Base-by-base conservation (phyloP, 768 basidiomycete species). In the Tylopilus subfusipes region DNA sequence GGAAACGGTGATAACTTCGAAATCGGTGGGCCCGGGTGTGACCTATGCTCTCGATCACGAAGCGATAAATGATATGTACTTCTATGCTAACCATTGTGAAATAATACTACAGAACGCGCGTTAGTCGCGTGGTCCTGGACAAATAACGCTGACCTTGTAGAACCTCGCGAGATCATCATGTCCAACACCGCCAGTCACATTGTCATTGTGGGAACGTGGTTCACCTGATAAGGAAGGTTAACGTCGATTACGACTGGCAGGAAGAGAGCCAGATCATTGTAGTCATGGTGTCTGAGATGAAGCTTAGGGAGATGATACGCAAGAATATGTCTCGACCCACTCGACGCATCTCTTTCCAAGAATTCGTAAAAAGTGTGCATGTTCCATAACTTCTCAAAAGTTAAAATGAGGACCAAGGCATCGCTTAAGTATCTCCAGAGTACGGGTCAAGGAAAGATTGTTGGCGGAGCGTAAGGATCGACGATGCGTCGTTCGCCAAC, bases 101-200 rank as follows among this genome's bases (percentile, higher is more conserved):
- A 61, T 76, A 74, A 50, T 76, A 70, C 73, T 76, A 30, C 22
- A 55, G 13, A 12, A n/a, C 19, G n/a, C 9, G 33, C 33, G 19
- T 51, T 44, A 63, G 50, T 27, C 30, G 14, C 3, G 24, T 42
- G 21, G 38, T 31, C 18, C 24, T 34, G n/a, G 19, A n/a, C 6
- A 27, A 27, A 21, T 38, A 18, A 19, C 27, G 30, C 65, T 48
- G 25, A 72, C 73, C 66, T 75, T 75, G 63, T 80, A 81, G 61
- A 79, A 78, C n/a, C 72, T 71, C 18, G 74, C 69, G 16, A 78
- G 61, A 7, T 74, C 71, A n/a, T 71, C 63, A 39, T 71, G 64
- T 4, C 76, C 78, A 19, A 77, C 67, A 18, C 76, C 79, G 19
- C 80, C 79, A 3, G 75, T 79, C n/a, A n/a, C n/a, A n/a, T n/a